Conservation (phyloP, 1,284 basidiomycete genomes). For the Ceratobasidium sp. region DNA sequence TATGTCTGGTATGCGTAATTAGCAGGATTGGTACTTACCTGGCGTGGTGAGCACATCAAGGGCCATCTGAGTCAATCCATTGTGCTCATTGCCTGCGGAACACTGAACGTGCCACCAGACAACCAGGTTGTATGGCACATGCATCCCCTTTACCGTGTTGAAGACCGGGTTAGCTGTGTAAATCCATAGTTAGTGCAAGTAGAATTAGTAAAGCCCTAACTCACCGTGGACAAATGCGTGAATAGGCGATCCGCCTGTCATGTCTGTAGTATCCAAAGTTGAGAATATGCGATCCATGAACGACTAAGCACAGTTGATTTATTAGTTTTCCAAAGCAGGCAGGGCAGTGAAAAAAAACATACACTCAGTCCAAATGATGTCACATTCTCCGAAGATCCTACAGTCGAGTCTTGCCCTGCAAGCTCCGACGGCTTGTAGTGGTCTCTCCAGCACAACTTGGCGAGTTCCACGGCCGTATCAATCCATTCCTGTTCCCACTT, state of each 20-base stretch:
- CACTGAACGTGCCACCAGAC: conserved; percentile 19
- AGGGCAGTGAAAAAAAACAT: no score
- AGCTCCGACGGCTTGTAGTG: background rate
- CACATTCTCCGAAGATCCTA: background rate
- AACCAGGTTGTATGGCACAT: background rate
- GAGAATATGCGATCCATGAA: background rate
- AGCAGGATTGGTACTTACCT: background rate
- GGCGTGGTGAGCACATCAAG: conserved; percentile 6
- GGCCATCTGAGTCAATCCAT: conserved; percentile 24
- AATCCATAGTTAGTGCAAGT: no score
- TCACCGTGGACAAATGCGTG: background rate
- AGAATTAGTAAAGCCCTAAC: background rate
- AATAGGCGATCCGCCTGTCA: background rate
- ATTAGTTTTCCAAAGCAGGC: background rate
- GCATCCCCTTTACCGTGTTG: background rate
- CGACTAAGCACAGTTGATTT: background rate
- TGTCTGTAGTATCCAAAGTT: background rate
- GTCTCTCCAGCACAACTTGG: background rate
- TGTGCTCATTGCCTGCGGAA: background rate
- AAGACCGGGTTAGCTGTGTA: background rate
- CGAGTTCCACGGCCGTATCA: background rate
- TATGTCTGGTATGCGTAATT: no score
- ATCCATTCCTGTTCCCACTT: conserved; percentile 1
- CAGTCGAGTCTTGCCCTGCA: background rate
- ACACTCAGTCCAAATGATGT: no score